Conservation (phyloP, 805 yeast species). For the Lipomyces yamadae region DNA sequence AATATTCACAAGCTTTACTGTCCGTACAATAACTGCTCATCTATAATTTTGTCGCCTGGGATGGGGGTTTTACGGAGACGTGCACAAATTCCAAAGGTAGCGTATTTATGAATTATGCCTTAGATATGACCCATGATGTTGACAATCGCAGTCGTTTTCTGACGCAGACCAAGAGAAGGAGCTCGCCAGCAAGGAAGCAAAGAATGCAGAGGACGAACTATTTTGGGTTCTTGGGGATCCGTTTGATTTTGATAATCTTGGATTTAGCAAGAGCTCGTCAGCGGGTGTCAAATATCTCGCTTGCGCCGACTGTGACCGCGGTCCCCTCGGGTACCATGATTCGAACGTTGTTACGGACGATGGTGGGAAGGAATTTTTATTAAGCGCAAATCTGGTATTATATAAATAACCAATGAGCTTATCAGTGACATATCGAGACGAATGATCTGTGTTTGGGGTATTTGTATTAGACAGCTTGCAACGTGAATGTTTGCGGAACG, state of each 20-base stretch:
- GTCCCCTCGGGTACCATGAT: constrained; percentile 38
- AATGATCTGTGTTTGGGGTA: neutral
- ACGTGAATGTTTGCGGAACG: neutral
- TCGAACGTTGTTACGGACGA: neutral
- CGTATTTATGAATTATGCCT: neutral
- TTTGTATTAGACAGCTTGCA: neutral
- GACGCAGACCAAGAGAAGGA: constrained; percentile 5
- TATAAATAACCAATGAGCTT: constrained; percentile 9
- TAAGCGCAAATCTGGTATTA: constrained; percentile 26
- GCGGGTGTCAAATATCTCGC: constrained; percentile 37
- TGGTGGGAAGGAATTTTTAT: constrained; percentile 22
- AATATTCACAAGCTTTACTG: constrained; percentile 29
- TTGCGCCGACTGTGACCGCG: constrained; percentile 40
- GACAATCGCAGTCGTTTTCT: neutral
- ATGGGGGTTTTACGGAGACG: constrained; percentile 21
- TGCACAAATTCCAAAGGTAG: constrained; percentile 22
- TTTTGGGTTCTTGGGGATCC: constrained; percentile 37
- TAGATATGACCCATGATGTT: neutral
- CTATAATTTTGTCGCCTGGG: constrained; percentile 30
- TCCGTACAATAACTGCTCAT: constrained; percentile 25
- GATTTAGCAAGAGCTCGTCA: constrained; percentile 33
- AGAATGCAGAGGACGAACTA: constrained; percentile 9
- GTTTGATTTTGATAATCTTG: constrained; percentile 38
- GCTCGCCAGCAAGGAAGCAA: neutral
- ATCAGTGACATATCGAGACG: neutral